Evolutionary conservation across 176 grass and related monocot species (phyloP).

Genomic region (Neostapfia colusana): DNA sequence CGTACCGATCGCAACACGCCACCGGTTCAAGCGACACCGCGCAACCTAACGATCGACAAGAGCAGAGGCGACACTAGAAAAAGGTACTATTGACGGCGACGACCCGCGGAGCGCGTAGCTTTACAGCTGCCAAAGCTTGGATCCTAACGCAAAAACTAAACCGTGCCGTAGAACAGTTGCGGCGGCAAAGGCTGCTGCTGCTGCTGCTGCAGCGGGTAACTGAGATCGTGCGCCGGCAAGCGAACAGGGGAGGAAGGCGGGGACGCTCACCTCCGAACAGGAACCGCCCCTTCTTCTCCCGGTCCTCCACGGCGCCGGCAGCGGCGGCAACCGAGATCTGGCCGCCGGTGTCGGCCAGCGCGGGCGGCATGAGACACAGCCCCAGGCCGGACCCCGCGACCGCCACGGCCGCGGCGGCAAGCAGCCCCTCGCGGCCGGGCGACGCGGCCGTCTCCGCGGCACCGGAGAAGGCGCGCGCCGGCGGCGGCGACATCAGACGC

Average conservation of each 20-base stretch:
- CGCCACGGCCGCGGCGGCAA: conserved; percentile 46
- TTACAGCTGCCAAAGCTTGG: neutral
- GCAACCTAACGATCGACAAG: neutral
- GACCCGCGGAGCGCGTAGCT: neutral
- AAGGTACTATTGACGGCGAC: neutral
- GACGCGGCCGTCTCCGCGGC: neutral
- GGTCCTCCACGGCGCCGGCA: neutral
- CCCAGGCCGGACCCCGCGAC: conserved; percentile 55
- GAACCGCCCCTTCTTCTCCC: conserved; percentile 39
- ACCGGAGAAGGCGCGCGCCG: conserved; percentile 29
- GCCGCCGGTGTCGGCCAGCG: conserved; percentile 44
- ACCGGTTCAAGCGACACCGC: neutral
- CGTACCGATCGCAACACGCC: conserved; percentile 32
- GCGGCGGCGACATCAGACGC: conserved; percentile 19
- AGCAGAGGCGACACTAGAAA: neutral
- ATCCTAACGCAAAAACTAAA: neutral
- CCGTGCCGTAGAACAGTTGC: neutral
- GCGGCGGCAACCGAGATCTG: conserved; percentile 48
- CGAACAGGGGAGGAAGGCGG: neutral
- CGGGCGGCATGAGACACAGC: conserved; percentile 53
- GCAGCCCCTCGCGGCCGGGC: conserved; percentile 18
- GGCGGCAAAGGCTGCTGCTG: too few species aligned
- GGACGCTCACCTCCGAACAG: conserved; percentile 60
- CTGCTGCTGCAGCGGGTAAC: too few species aligned
- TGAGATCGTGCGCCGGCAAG: neutral